A percentile compares a stretch with the other conserved stretches of the same genome.
phyloP scores from a whole-genome alignment of 2,329 filamentous ascomycete species.

The Ophiostoma fasciatum region DNA sequence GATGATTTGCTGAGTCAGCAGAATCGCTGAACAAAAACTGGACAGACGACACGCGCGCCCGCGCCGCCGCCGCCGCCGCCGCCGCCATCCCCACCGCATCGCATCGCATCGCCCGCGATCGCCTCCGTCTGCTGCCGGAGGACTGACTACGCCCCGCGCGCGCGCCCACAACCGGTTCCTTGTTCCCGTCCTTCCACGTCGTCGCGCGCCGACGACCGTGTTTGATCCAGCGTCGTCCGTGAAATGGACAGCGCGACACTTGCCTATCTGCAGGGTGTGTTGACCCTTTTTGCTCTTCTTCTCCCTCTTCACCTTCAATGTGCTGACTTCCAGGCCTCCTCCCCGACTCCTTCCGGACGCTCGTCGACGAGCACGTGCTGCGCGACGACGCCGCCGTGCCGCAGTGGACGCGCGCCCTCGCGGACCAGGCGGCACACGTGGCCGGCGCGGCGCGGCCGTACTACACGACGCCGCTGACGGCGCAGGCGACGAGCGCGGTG shows the following conservation, averaged over 20 bases:
- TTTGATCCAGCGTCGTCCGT: too few relatives aligned
- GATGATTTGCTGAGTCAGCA: too few relatives aligned
- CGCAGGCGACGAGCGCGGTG: slow-evolving; percentile 13
- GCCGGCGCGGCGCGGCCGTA: slow-evolving; percentile 24
- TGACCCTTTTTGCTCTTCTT: background rate
- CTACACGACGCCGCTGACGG: slow-evolving; percentile 23
- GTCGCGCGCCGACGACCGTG: too few relatives aligned
- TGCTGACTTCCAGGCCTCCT: slow-evolving; percentile 17
- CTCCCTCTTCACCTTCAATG: background rate
- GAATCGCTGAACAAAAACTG: too few relatives aligned
- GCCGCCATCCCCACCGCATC: too few relatives aligned
- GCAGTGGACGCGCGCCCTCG: slow-evolving; percentile 21
- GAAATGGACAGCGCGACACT: slow-evolving; percentile 6
- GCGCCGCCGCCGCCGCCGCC: too few relatives aligned
- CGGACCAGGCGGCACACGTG: slow-evolving; percentile 16
- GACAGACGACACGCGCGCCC: too few relatives aligned
- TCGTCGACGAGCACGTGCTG: slow-evolving; percentile 34
- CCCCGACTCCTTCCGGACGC: slow-evolving; percentile 25
- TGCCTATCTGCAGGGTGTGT: slow-evolving; percentile 3
- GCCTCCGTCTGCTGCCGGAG: too few relatives aligned
- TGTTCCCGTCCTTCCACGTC: too few relatives aligned
- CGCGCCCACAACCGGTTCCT: too few relatives aligned
- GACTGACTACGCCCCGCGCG: too few relatives aligned
- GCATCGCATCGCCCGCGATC: too few relatives aligned
- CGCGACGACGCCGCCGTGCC: slow-evolving; percentile 31